Evolutionary conservation across 2,329 filamentous ascomycete species (phyloP).

Genomic region (Nigrospora osmanthi): DNA sequence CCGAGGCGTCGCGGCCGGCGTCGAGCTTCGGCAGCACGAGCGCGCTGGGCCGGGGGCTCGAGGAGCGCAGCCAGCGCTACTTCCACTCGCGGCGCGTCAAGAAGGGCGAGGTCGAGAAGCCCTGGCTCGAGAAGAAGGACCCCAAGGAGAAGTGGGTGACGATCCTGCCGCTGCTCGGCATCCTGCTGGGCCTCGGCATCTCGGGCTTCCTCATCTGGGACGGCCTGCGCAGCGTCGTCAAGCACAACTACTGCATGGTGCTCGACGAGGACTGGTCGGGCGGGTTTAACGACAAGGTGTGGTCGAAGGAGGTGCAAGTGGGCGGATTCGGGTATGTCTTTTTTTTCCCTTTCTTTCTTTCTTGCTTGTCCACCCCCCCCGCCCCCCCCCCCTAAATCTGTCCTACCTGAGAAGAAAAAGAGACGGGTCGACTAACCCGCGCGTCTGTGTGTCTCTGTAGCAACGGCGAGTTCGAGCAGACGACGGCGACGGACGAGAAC

Average conservation of each 20-base stretch:
- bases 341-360: no score
- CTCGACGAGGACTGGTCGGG: slow-evolving; percentile 58
- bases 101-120: slow-evolving; percentile 67
- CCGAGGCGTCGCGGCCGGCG: slow-evolving; percentile 31
- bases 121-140: slow-evolving; percentile 67
- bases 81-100: slow-evolving; percentile 68
- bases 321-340: slow-evolving; percentile 65
- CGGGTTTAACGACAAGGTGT: slow-evolving; percentile 52
- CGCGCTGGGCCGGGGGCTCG: slow-evolving; percentile 24
- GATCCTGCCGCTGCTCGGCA: slow-evolving; percentile 67
- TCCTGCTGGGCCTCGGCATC: slow-evolving; percentile 59
- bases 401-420: neutral
- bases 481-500: slow-evolving; percentile 65
- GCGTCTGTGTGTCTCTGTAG: slow-evolving; percentile 34
- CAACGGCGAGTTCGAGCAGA: slow-evolving; percentile 76
- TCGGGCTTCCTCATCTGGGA: slow-evolving; percentile 70
- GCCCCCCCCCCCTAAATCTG: no score
- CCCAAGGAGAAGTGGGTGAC: slow-evolving; percentile 82
- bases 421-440: neutral
- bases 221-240: slow-evolving; percentile 61
- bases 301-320: slow-evolving; percentile 68
- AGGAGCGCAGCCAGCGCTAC: slow-evolving; percentile 42
- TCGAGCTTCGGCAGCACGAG: slow-evolving; percentile 41
- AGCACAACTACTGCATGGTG: slow-evolving; percentile 66
- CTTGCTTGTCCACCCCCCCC: no score